Evolutionary conservation across 2,329 filamentous ascomycete genomes (phyloP).

Genomic region (Fusarium xylarioides): DNA sequence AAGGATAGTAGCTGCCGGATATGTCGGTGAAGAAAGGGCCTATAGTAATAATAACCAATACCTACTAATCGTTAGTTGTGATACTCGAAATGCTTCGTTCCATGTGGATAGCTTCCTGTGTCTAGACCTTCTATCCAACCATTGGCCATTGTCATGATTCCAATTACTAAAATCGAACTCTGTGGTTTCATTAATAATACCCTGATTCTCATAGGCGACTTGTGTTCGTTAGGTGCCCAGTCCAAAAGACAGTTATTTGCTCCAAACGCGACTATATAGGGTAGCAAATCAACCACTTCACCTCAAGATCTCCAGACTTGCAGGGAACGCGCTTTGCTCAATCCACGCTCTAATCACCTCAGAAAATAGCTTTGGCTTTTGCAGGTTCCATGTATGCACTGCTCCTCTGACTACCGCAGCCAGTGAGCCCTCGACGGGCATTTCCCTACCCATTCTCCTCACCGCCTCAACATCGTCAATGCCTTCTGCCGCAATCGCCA

Average conservation of each 20-base stretch:
- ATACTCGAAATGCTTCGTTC: constrained; percentile 1
- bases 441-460: constrained; percentile 41
- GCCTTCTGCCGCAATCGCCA: constrained; percentile 45
- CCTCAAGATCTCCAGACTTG: constrained; percentile 35
- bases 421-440: constrained; percentile 39
- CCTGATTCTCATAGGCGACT: constrained; percentile 3
- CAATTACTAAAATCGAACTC: not conserved
- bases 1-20: not conserved
- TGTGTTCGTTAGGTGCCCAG: not conserved
- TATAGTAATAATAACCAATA: not conserved
- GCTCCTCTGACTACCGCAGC: constrained; percentile 49
- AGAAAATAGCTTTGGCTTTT: constrained; percentile 52
- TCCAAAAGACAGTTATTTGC: not conserved
- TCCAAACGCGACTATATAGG: not conserved
- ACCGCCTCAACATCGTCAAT: constrained; percentile 47
- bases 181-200: constrained; percentile 5
- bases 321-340: constrained; percentile 40
- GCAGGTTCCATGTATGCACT: constrained; percentile 53
- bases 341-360: constrained; percentile 50
- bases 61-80: not conserved
- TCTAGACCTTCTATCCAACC: not conserved
- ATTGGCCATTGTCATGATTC: not conserved
- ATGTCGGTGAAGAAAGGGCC: constrained; percentile 1
- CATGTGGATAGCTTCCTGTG: not conserved
- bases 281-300: constrained; percentile 1